Evolutionary conservation across 331 rosid genomes (phyloP).

Genomic region (Telfairia occidentalis): DNA sequence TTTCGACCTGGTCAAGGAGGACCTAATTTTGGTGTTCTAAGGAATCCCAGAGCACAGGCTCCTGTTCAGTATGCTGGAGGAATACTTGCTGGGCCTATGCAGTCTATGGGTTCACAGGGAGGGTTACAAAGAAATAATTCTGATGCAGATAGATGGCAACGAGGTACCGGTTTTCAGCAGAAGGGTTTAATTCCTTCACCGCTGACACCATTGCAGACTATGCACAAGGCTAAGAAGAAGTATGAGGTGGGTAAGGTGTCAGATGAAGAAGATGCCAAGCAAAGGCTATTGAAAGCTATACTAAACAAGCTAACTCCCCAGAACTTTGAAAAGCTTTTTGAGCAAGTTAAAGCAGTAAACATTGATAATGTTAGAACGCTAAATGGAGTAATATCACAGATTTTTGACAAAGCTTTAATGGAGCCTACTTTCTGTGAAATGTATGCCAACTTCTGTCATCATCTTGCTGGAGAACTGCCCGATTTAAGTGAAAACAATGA

Average conservation of each 20-base stretch:
- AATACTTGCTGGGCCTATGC: slow-evolving; percentile 65
- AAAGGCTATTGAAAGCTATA: slow-evolving; percentile 80
- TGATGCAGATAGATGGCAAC: slow-evolving; percentile 90
- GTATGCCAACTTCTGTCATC: slow-evolving; percentile 82
- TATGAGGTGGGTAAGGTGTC: slow-evolving; percentile 74
- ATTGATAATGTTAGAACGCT: slow-evolving; percentile 67
- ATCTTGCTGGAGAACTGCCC: slow-evolving; percentile 69
- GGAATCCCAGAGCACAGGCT: slow-evolving; percentile 50
- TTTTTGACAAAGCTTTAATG: slow-evolving; percentile 87
- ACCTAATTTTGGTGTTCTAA: slow-evolving; percentile 57
- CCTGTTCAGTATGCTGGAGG: slow-evolving; percentile 50
- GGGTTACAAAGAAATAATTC: slow-evolving; percentile 48
- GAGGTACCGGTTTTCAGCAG: slow-evolving; percentile 54
- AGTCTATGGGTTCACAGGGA: slow-evolving; percentile 55
- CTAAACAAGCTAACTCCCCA: slow-evolving; percentile 89
- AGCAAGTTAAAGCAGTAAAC: slow-evolving; percentile 83
- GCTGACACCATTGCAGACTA: slow-evolving; percentile 54
- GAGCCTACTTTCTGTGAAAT: slow-evolving; percentile 99
- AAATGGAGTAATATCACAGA: slow-evolving; percentile 82
- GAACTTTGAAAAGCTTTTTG: slow-evolving; percentile 83
- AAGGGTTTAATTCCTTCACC: slow-evolving; percentile 83
- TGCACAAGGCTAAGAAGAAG: slow-evolving; percentile 90
- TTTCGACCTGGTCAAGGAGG: slow-evolving; percentile 52
- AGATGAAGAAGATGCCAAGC: slow-evolving; percentile 69
- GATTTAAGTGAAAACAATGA: slow-evolving; percentile 66